Conservation (phyloP, 495 filamentous ascomycete species). For the Neurospora sp. region DNA sequence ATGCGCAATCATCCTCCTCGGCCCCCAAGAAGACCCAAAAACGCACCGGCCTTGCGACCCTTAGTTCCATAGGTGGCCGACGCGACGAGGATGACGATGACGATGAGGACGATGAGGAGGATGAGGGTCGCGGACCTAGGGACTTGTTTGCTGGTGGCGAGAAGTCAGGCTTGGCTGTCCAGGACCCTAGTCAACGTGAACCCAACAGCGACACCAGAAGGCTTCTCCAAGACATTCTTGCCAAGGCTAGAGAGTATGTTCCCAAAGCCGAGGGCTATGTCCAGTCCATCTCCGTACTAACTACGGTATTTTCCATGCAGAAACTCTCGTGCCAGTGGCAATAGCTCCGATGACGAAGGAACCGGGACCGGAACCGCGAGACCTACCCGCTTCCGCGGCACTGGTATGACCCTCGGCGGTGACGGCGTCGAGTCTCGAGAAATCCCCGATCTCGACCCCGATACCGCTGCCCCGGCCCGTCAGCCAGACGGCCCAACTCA, state of each 20-base stretch:
- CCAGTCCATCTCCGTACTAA: not conserved
- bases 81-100: slow-evolving; percentile 47
- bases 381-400: slow-evolving; percentile 56
- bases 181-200: slow-evolving; percentile 56
- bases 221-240: slow-evolving; percentile 67
- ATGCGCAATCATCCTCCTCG: slow-evolving; percentile 24
- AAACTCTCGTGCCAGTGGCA: slow-evolving; percentile 29
- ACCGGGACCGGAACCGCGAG: slow-evolving; percentile 35
- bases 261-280: not conserved
- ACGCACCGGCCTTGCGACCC: slow-evolving; percentile 44
- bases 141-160: slow-evolving; percentile 93
- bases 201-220: slow-evolving; percentile 46
- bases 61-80: slow-evolving; percentile 42
- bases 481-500: slow-evolving; percentile 33
- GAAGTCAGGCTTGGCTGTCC: slow-evolving; percentile 91
- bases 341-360: slow-evolving; percentile 42
- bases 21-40: slow-evolving; percentile 32
- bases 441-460: slow-evolving; percentile 53
- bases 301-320: slow-evolving; percentile 5
- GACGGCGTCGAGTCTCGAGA: slow-evolving; percentile 70
- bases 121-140: slow-evolving; percentile 53
- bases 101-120: slow-evolving; percentile 48
- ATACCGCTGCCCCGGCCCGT: slow-evolving; percentile 26
- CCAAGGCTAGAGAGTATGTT: slow-evolving; percentile 67
- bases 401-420: slow-evolving; percentile 79